A percentile compares a stretch with the other conserved stretches of the same genome.
Evolutionary conservation across 495 filamentous ascomycete genomes (phyloP).

Genomic region (Hyaloscypha variabilis): DNA sequence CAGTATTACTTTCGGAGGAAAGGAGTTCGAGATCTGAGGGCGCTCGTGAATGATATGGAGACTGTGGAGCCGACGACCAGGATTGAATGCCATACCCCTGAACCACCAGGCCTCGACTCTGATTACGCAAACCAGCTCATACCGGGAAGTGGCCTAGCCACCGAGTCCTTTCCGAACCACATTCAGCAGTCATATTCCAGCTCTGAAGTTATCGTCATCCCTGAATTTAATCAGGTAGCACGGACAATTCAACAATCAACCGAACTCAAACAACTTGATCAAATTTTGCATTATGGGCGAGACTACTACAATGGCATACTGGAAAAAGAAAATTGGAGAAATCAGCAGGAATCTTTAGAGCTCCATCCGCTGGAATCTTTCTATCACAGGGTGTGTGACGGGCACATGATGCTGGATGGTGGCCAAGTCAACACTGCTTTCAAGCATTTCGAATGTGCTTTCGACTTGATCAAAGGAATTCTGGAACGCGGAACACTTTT

Average conservation of each 20-base stretch:
- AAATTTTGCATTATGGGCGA: neutral
- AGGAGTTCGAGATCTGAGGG: neutral
- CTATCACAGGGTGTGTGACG: neutral
- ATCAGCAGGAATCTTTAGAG: neutral
- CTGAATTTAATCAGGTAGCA: neutral
- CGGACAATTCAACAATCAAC: neutral
- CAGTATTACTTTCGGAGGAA: conserved; percentile 4
- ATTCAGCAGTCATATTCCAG: neutral
- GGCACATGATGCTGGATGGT: neutral
- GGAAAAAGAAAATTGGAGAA: neutral
- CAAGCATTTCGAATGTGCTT: neutral
- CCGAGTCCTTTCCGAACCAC: neutral
- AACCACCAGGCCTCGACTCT: neutral
- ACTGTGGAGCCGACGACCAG: neutral
- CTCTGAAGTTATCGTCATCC: neutral
- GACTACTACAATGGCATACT: neutral
- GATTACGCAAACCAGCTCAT: neutral
- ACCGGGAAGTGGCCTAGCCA: neutral
- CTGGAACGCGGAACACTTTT: neutral
- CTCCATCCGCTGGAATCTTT: neutral
- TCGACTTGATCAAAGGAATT: neutral
- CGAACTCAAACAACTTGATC: neutral
- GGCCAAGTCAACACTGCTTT: neutral
- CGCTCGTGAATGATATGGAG: neutral
- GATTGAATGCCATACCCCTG: conserved; percentile 4